These are phyloP conservation scores for Aspergillus glaucus DNA, from an alignment of 2,329 filamentous ascomycete genomes.

Conservation along the genomic window DNA sequence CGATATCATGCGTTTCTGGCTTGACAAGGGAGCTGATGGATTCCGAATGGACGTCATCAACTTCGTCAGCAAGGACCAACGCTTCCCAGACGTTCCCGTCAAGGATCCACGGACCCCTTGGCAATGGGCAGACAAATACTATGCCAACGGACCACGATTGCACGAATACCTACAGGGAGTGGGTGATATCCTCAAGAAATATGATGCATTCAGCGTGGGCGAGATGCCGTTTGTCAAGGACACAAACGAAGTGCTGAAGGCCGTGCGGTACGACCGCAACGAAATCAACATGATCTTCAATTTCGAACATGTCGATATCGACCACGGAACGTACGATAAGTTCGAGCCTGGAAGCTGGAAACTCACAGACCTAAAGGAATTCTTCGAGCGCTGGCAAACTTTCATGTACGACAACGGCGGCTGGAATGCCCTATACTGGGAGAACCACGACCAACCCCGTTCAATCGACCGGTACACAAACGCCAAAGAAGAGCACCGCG, in stretches of 20 bases:
- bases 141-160: constrained; percentile 52
- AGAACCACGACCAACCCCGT: constrained; percentile 61
- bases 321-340: constrained; percentile 46
- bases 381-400: constrained; percentile 53
- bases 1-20: constrained; percentile 71
- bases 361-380: constrained; percentile 47
- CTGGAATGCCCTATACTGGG: constrained; percentile 61
- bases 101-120: constrained; percentile 19
- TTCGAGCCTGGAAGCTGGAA: constrained; percentile 44
- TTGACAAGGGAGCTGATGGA: constrained; percentile 64
- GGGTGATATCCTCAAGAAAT: constrained; percentile 48
- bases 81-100: constrained; percentile 44
- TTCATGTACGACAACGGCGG: constrained; percentile 55
- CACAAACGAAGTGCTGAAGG: constrained; percentile 45
- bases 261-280: constrained; percentile 50
- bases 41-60: constrained; percentile 73
- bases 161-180: constrained; percentile 54
- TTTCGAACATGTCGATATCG: constrained; percentile 62
- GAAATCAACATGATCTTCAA: constrained; percentile 69
- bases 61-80: constrained; percentile 60
- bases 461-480: constrained; percentile 52
- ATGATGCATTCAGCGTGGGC: constrained; percentile 54
- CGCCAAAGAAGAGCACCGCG: constrained; percentile 46
- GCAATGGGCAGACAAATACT: constrained; percentile 38
- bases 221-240: constrained; percentile 53